Evolutionary conservation across 2,329 filamentous ascomycete genomes (phyloP), one percentile per base, ranked within the genome.

Genomic region (Xylariaceae sp.): DNA sequence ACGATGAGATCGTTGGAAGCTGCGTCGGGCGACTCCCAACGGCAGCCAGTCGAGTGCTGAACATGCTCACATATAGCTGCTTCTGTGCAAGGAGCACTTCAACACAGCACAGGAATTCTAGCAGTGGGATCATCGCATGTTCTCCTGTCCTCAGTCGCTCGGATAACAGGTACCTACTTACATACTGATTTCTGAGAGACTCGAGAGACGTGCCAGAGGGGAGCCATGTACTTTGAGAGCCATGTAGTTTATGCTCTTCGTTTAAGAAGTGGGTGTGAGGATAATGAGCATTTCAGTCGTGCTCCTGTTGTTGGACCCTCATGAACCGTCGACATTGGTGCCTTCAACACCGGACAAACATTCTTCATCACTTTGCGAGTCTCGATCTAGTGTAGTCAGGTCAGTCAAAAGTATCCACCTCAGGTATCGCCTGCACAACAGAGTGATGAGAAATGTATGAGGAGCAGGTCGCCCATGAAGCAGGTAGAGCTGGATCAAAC

Each of bases 291-390:
- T 45, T 45, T n/a, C 9, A 23, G 49, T 60, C 17, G 55, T 41
- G 53, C 39, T 7, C 34, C 54, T 61, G 60, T 48, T 57, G 54
- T 57, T 60, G 54, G 57, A 60, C 54, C 47, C 57, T 60, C 51
- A 55, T 30, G 23, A 30, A 30, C 23, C 23, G 4, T 5, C 23
- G 5, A 30, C 23, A 30, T 5, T 30, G 23, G 23, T 30, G 23
- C 23, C 23, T 30, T 30, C 17, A 30, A 30, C 23, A 30, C 23
- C 23, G 23, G 23, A 5, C 23, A 30, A 30, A 4, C 23, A 30
- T 30, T 30, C 23, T 30, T 30, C 23, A 30, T 30, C 23, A 30
- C 23, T 30, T 30, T 30, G 23, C 23, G 23, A 30, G 23, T 30
- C 23, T 30, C 23, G 23, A 30, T 30, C 23, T 30, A 5, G 23